Evolutionary conservation across 2,329 filamentous ascomycete genomes (phyloP).

Genomic region (Dothiorella sarmentorum): DNA sequence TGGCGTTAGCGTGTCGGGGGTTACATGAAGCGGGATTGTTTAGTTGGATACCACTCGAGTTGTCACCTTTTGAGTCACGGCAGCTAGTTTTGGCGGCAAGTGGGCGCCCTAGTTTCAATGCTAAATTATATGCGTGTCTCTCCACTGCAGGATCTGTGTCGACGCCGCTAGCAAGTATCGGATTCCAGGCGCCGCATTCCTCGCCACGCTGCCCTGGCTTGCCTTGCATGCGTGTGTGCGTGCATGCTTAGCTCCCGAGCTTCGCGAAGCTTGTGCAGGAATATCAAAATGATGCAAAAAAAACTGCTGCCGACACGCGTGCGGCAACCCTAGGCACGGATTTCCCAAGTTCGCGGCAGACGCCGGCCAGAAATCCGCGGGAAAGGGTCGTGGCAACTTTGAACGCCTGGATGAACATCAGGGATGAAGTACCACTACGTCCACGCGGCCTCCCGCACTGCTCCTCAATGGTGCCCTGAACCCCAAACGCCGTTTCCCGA

Average conservation of each 20-base stretch:
- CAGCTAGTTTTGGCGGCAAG: not conserved
- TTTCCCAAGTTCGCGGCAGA: not conserved
- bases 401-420: conserved; percentile 15
- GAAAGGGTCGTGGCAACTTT: conserved; percentile 13
- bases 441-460: conserved; percentile 8
- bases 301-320: not conserved
- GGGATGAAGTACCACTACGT: conserved; percentile 8
- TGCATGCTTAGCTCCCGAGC: conserved; percentile 1
- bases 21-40: conserved; percentile 12
- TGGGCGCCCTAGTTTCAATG: not conserved
- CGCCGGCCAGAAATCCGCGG: conserved; percentile 5
- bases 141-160: not conserved
- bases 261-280: conserved; percentile 9
- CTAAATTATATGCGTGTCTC: not conserved
- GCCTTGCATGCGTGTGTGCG: no score
- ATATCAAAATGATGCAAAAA: not conserved
- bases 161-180: not conserved
- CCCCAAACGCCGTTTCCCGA: not conserved
- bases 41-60: conserved; percentile 15
- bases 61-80: not conserved
- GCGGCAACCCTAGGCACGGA: not conserved
- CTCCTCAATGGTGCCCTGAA: conserved; percentile 6
- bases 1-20: not conserved
- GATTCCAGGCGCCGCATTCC: not conserved
- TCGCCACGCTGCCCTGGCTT: not conserved